Evolutionary conservation across 805 yeast genomes (phyloP).

Genomic region (Suhomyces pyralidae): DNA sequence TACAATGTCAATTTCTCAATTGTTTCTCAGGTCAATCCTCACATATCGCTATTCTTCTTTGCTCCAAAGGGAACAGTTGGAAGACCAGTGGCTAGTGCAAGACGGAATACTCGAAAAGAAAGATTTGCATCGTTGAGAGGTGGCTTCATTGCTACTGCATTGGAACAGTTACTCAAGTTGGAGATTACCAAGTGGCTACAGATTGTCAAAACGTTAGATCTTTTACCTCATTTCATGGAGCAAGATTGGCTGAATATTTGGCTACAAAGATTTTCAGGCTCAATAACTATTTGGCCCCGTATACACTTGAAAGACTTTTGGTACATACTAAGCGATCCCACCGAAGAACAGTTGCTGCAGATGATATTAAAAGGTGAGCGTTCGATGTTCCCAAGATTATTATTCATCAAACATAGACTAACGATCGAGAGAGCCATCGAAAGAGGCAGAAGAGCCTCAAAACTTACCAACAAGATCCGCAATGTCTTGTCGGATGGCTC

Average conservation of each 20-base stretch:
- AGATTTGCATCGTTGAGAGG: constrained; percentile 56
- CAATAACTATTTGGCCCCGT: constrained; percentile 75
- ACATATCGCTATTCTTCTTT: constrained; percentile 68
- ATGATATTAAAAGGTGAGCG: constrained; percentile 63
- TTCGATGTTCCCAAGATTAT: constrained; percentile 62
- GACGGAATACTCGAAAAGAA: constrained; percentile 37
- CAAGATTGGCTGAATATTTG: constrained; percentile 81
- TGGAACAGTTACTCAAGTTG: constrained; percentile 66
- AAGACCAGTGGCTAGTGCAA: constrained; percentile 60
- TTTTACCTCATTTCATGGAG: constrained; percentile 64
- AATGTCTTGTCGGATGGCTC: constrained; percentile 9
- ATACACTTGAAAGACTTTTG: constrained; percentile 56
- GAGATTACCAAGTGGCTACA: constrained; percentile 79
- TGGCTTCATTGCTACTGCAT: constrained; percentile 70
- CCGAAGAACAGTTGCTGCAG: constrained; percentile 50
- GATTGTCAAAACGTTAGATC: constrained; percentile 59
- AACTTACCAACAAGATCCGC: constrained; percentile 13
- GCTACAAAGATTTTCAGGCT: constrained; percentile 71
- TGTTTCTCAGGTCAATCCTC: constrained; percentile 83
- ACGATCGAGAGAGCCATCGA: constrained; percentile 64
- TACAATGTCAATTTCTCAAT: constrained; percentile 73
- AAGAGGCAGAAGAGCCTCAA: constrained; percentile 39
- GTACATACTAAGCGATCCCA: constrained; percentile 67
- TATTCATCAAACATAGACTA: constrained; percentile 62
- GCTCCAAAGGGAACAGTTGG: constrained; percentile 83